Evolutionary conservation across 2,329 filamentous ascomycete species (phyloP).

Genomic region (Aspergillus novofumigatus): DNA sequence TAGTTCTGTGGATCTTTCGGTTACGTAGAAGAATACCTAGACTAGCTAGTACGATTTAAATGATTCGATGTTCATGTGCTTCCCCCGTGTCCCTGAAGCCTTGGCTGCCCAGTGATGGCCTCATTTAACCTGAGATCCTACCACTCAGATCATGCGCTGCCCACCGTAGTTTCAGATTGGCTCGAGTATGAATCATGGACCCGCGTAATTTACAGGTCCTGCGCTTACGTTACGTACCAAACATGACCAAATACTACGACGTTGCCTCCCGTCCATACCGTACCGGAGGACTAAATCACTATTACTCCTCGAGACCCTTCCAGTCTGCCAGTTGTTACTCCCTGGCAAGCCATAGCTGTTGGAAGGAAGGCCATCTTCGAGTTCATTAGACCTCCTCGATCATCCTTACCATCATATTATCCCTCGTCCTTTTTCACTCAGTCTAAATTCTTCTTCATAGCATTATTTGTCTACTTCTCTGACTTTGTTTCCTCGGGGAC

Average conservation of each 20-base stretch:
- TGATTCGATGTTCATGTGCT: not conserved
- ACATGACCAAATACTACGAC: not conserved
- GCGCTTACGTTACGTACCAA: not conserved
- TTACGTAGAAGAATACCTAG: not conserved
- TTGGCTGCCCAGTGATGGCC: not conserved
- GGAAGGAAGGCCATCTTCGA: not conserved
- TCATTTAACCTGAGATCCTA: not conserved
- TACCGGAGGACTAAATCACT: not conserved
- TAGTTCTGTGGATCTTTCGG: not conserved
- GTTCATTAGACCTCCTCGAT: not conserved
- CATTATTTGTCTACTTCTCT: constrained; percentile 2
- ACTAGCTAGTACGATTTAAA: not conserved
- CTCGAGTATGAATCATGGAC: not conserved
- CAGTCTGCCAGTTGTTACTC: constrained; percentile 1
- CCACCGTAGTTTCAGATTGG: not conserved
- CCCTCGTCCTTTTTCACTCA: not conserved
- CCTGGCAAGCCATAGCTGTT: not conserved
- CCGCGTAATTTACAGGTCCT: not conserved
- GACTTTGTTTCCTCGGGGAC: not conserved
- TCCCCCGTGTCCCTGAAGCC: not conserved
- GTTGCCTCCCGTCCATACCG: not conserved
- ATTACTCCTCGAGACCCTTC: constrained; percentile 3
- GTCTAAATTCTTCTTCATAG: not conserved
- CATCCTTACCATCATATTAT: not conserved
- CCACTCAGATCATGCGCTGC: not conserved